Base-by-base conservation (phyloP, 2,329 filamentous ascomycete species). In the Botryosphaeria agaves region DNA sequence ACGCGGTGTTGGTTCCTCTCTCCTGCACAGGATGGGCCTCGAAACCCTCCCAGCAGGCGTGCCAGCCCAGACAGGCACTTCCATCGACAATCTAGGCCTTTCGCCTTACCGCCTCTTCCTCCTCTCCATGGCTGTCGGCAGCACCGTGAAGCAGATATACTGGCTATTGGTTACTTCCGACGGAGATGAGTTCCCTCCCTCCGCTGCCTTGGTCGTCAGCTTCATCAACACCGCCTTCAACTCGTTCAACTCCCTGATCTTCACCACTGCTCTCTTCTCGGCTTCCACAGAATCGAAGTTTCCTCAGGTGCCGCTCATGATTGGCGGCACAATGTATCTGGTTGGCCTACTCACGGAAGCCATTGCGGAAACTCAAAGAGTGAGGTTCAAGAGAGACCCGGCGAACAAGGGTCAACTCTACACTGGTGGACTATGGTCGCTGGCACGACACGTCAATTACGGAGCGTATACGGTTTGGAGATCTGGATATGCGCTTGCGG, bases 161-260 rank as follows among this genome's bases (percentile, higher is more conserved):
- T 69, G 66, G 63, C 49, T 64, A 9, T 42, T 55, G 2, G 40
- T 39, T 16, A 45, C 69, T 2, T 60, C 56, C 12, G 49, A 59
- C 28, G n/a, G n/a, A n/a, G 66, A 73, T 38, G 55, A 62, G 8
- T 64, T 74, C 48, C 52, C 52, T 1, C 49, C 59, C 0, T 14
- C 27, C 1, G 45, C 49, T 2, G 66, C 67, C 0, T 25, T 59
- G 0, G 34, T 47, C 2, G 55, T 76, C 9, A 50, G 52, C 9
- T 30, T 46, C 2, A 69, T 66, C 55, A 76, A 76, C 46, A 57
- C 59, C 0, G 20, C 65, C 7, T 44, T 62, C 43, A 75, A 75
- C 52, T 55, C 55, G n/a, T 9, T 62, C 18, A 72, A 66, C 46
- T 58, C 61, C 0, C 56, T 76, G 9, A 51, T 72, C 11, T 64